Base-by-base conservation (phyloP, 2,329 filamentous ascomycete species). In the Penicillium hesseltinei region DNA sequence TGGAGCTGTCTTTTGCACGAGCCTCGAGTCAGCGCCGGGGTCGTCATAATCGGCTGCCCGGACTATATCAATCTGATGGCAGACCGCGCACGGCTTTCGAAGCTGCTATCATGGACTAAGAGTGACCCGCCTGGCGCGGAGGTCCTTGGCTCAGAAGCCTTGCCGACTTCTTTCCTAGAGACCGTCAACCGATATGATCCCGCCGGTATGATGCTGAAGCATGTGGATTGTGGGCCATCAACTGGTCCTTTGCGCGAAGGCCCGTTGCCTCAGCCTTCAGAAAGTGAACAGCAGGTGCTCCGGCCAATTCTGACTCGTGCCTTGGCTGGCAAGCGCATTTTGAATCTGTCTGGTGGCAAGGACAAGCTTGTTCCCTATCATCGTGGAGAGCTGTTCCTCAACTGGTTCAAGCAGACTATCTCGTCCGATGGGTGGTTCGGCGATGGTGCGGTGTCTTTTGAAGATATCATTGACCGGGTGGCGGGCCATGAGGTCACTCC, bases 1-100 rank as follows among this genome's bases (percentile, higher is more conserved):
- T 97, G 93, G 92, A 89, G 95, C 70, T 82, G 86, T 29, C 76
- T 96, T 57, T 83, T 97, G 45, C 83, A 85, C 38, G 92, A 97
- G 59, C 84, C 87, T 19, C 83, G 92, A 62, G 83, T 97, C 54
- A 87, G 82, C n/a, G 87, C 89, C 0, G 92, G 84, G 1, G 86
- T 96, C 8, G 81, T 90, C 3, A 82, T 96, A 25, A 90, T 97
- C 52, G 94, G 93, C 1, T 96, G 92, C 73, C 91, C 92, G 0
- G 93, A 99, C 74, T 96, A 90, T 67, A 84, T 87, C 62, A 81
- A 89, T 72, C 78, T 97, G 17, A 89, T 97, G 85, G 81, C 80
- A 9, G 87, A 93, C 66, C 90, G 94, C 11, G 93, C 93, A 0
- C 80, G 84, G 5, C 79, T 87, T 38, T 88, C 88, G 0, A 90